phyloP scores from a whole-genome alignment of 106 monocot species.

The Apostasia shenzhenica region DNA sequence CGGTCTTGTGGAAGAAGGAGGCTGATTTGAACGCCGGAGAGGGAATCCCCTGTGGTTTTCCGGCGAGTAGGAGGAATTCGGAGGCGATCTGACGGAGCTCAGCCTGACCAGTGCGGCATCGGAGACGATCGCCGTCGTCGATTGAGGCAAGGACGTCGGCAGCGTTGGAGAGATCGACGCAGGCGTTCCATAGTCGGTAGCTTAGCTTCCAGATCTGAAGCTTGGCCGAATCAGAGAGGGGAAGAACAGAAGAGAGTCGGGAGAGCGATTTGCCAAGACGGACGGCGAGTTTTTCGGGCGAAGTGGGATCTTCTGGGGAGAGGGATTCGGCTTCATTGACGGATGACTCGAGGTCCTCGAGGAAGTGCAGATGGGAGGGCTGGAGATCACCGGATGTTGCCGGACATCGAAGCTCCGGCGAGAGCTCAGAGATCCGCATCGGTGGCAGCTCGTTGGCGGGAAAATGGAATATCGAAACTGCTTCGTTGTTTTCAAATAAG shows the following conservation, averaged over 20 bases:
- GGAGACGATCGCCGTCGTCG: neutral
- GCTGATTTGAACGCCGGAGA: conserved; percentile 65
- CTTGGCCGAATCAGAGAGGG: conserved; percentile 32
- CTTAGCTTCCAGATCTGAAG: conserved; percentile 74
- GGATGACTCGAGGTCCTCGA: conserved; percentile 39
- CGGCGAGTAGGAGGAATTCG: conserved; percentile 70
- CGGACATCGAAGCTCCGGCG: conserved; percentile 37
- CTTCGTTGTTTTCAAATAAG: too few species aligned
- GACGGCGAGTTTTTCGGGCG: conserved; percentile 28
- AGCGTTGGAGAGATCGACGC: conserved; percentile 79
- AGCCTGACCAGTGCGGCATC: conserved; percentile 19
- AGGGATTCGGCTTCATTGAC: conserved; percentile 34
- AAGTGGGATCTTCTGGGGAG: conserved; percentile 13
- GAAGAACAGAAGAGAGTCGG: conserved; percentile 16
- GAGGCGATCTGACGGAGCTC: conserved; percentile 59
- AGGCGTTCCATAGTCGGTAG: conserved; percentile 93
- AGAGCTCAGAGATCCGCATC: conserved; percentile 80
- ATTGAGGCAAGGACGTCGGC: neutral
- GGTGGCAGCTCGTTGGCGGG: conserved; percentile 7
- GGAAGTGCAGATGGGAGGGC: neutral
- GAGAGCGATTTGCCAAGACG: conserved; percentile 31
- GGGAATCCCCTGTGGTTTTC: conserved; percentile 45
- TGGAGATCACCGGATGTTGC: conserved; percentile 8
- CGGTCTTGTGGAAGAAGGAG: conserved; percentile 72
- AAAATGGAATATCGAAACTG: neutral